phyloP scores from a whole-genome alignment of 2,329 filamentous ascomycete species.

The Dactylellina leptospora region DNA sequence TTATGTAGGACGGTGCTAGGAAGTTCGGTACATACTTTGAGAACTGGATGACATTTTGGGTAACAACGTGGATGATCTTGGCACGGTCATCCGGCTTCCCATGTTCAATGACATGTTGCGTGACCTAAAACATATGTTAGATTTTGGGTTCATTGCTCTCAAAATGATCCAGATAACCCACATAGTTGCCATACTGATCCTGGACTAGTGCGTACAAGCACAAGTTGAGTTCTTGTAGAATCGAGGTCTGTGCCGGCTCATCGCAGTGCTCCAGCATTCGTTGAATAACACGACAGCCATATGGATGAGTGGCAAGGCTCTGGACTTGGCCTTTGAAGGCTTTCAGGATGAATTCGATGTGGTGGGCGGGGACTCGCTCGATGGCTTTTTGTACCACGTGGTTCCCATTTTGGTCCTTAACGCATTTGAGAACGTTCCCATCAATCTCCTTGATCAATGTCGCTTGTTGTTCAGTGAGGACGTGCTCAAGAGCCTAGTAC shows the following conservation, averaged over 20 bases:
- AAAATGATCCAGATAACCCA: constrained; percentile 60
- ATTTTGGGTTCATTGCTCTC: background rate
- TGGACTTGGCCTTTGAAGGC: constrained; percentile 79
- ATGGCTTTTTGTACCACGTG: constrained; percentile 97
- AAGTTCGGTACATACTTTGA: constrained; percentile 68
- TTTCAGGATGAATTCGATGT: constrained; percentile 85
- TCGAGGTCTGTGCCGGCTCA: constrained; percentile 73
- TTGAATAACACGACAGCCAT: constrained; percentile 92
- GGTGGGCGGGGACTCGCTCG: constrained; percentile 76
- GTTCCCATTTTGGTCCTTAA: constrained; percentile 90
- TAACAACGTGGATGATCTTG: constrained; percentile 77
- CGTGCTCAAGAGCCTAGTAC: constrained; percentile 80
- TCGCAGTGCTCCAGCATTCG: constrained; percentile 85
- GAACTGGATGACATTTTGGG: constrained; percentile 74
- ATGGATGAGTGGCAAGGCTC: constrained; percentile 78
- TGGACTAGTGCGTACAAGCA: constrained; percentile 77
- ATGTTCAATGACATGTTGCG: constrained; percentile 86
- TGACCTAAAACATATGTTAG: constrained; percentile 58
- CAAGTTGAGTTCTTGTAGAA: constrained; percentile 80
- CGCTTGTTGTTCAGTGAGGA: constrained; percentile 90
- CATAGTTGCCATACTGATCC: constrained; percentile 95
- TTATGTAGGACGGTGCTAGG: background rate
- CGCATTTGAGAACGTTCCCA: constrained; percentile 76
- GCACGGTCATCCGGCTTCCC: constrained; percentile 76
- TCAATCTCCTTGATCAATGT: constrained; percentile 84